These are phyloP conservation scores for Candida easanensis DNA, from an alignment of 805 yeast genomes.

Conservation along the genomic window DNA sequence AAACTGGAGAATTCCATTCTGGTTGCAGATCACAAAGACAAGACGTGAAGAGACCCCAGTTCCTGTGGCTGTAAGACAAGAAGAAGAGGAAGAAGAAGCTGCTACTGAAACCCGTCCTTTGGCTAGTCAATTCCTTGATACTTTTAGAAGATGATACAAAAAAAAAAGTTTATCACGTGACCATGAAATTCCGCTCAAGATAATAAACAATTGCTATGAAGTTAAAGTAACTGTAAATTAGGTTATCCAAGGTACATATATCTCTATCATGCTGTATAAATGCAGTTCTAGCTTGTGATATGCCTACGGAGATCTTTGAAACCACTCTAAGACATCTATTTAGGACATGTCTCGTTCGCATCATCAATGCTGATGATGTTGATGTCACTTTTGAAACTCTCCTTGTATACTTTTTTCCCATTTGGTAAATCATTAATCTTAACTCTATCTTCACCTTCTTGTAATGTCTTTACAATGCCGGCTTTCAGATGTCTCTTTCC, in stretches of 20 bases:
- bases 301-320: too few species aligned
- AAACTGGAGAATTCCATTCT: conserved; percentile 36
- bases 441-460: conserved; percentile 51
- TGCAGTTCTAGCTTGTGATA: too few species aligned
- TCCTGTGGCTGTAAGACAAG: background rate
- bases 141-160: conserved; percentile 35
- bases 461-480: conserved; percentile 27
- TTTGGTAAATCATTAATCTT: conserved; percentile 62
- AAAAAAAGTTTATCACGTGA: background rate
- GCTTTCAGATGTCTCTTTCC: conserved; percentile 4
- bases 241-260: too few species aligned
- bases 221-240: too few species aligned
- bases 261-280: too few species aligned
- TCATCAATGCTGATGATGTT: conserved; percentile 27
- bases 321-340: too few species aligned
- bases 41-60: conserved; percentile 11
- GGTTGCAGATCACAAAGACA: conserved; percentile 10
- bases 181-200: too few species aligned
- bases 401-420: conserved; percentile 38
- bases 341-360: conserved; percentile 13
- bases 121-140: conserved; percentile 46
- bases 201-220: too few species aligned
- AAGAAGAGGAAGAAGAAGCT: conserved; percentile 22
- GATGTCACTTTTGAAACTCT: conserved; percentile 26
- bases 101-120: conserved; percentile 38